phyloP scores from a whole-genome alignment of 1,284 basidiomycete species.

The Anthracocystis walkeri region DNA sequence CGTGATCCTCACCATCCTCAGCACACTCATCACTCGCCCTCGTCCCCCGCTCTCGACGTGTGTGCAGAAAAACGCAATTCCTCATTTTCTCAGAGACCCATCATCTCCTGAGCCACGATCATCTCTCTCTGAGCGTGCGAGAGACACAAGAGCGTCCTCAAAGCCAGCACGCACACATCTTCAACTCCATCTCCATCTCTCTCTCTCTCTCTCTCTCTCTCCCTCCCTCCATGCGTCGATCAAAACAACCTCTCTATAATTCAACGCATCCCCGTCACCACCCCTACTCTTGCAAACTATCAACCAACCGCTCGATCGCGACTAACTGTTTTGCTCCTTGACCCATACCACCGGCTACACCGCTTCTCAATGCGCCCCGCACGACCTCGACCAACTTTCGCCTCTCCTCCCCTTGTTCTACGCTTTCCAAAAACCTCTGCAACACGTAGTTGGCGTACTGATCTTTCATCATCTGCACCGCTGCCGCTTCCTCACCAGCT shows the following conservation, averaged over 20 bases:
- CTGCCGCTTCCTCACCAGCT: slow-evolving; percentile 21
- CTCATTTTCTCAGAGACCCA: too few species aligned
- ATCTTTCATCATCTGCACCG: slow-evolving; percentile 82
- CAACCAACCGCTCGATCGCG: slow-evolving; percentile 58
- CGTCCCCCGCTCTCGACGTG: too few species aligned
- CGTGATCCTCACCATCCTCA: too few species aligned
- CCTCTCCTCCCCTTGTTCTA: slow-evolving; percentile 47
- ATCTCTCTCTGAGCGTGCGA: too few species aligned
- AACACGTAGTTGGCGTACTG: slow-evolving; percentile 78
- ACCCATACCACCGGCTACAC: background rate
- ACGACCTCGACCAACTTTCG: slow-evolving; percentile 41
- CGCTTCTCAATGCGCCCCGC: slow-evolving; percentile 31
- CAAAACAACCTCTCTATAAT: slow-evolving; percentile 6
- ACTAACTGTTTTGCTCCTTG: slow-evolving; percentile 50
- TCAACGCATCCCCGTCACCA: background rate
- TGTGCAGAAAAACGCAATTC: too few species aligned
- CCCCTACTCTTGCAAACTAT: slow-evolving; percentile 10
- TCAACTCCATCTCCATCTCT: too few species aligned
- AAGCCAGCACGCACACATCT: too few species aligned
- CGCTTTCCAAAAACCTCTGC: slow-evolving; percentile 66
- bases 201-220: too few species aligned
- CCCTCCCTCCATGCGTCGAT: too few species aligned
- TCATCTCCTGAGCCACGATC: too few species aligned
- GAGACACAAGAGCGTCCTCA: too few species aligned
- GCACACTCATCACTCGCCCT: too few species aligned